These are phyloP conservation scores for Pyrus hybrid DNA, from an alignment of 331 rosid species.

Conservation along the genomic window DNA sequence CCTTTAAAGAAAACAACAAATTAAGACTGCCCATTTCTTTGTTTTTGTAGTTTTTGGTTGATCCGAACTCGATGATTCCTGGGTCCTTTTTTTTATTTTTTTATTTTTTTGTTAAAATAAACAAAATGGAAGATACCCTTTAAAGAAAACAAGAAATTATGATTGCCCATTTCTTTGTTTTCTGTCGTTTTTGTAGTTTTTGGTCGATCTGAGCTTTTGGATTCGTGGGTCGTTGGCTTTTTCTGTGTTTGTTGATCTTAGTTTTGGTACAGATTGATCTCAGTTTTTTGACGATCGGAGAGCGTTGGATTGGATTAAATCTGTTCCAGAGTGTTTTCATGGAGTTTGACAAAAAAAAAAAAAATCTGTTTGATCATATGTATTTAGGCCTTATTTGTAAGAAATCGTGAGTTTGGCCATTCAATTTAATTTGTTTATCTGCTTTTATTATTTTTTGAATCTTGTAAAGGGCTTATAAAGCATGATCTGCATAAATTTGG, in stretches of 20 bases:
- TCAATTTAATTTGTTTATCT: not conserved
- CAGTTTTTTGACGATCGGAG: not conserved
- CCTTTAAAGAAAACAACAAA: not conserved
- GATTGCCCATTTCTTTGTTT: not conserved
- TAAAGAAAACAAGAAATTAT: not conserved
- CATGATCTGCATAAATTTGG: not conserved
- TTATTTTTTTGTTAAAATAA: not conserved
- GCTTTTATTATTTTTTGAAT: not conserved
- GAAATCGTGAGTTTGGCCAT: not conserved
- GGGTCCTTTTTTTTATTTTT: not conserved
- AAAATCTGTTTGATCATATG: not conserved
- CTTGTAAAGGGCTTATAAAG: not conserved
- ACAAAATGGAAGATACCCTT: not conserved
- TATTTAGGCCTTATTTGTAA: not conserved
- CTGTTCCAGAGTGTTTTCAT: not conserved
- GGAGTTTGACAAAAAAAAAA: not conserved
- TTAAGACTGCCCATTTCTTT: not conserved
- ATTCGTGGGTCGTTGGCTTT: not conserved
- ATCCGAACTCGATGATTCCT: conserved; percentile 4
- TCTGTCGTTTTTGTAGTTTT: not conserved
- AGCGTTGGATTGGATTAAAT: not conserved
- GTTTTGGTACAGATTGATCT: not conserved
- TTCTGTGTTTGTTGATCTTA: not conserved
- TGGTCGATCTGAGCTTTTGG: conserved; percentile 9
- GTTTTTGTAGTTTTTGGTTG: not conserved